phyloP scores from a whole-genome alignment of 306 rosid genomes.

The Biancaea sappan region DNA sequence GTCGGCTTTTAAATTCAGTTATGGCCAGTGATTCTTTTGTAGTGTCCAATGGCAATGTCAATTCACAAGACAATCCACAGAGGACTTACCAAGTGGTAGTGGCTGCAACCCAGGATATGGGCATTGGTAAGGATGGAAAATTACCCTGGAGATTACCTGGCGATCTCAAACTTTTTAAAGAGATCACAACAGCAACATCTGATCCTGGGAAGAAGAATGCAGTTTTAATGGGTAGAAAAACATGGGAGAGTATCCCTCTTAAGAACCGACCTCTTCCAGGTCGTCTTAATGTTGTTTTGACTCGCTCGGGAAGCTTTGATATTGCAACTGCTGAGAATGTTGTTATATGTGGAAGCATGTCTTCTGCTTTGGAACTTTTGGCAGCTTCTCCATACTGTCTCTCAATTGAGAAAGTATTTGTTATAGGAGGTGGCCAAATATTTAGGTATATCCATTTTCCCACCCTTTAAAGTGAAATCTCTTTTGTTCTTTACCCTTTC shows the following conservation, averaged over 20 bases:
- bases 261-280: conserved; percentile 77
- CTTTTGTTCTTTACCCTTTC: not conserved
- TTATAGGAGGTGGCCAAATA: conserved; percentile 87
- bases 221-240: conserved; percentile 86
- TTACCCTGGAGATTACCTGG: conserved; percentile 84
- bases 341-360: conserved; percentile 79
- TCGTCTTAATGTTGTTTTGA: conserved; percentile 88
- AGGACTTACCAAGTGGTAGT: conserved; percentile 93
- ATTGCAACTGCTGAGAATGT: conserved; percentile 95
- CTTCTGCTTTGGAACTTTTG: conserved; percentile 86
- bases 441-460: conserved; percentile 53
- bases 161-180: conserved; percentile 76
- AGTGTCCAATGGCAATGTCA: conserved; percentile 45
- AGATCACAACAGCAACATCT: conserved; percentile 61
- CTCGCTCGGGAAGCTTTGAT: conserved; percentile 94
- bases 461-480: not conserved
- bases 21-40: conserved; percentile 57
- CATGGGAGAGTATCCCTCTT: conserved; percentile 86
- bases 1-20: conserved; percentile 23
- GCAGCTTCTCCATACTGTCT: conserved; percentile 89
- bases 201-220: conserved; percentile 91
- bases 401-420: conserved; percentile 93
- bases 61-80: conserved; percentile 42
- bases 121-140: conserved; percentile 87
- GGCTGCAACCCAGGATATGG: conserved; percentile 82